phyloP scores from a whole-genome alignment of 441 rosid genomes.

The Macaranga tanarius region DNA sequence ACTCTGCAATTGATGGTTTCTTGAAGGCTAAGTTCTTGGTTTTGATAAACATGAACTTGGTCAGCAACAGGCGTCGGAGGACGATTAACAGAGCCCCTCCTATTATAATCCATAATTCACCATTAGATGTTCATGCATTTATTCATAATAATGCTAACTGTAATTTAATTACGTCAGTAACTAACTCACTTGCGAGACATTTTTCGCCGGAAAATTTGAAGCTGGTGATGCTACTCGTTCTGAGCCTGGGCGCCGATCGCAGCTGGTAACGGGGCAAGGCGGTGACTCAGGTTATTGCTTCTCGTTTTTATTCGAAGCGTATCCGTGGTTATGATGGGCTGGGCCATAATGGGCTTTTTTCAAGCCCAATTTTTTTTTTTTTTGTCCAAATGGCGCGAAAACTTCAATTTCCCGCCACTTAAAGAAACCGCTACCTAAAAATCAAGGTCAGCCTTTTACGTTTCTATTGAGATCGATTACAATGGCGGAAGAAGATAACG shows the following conservation, averaged over 20 bases:
- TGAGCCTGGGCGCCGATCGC: not conserved
- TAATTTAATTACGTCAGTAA: not conserved
- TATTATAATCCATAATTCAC: constrained; percentile 7
- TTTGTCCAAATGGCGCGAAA: not conserved
- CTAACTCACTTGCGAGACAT: constrained; percentile 7
- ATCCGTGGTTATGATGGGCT: too few relatives aligned
- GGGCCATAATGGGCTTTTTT: too few relatives aligned
- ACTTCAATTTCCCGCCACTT: constrained; percentile 7
- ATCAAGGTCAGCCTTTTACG: not conserved
- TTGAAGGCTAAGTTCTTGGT: constrained; percentile 52
- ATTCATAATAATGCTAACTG: not conserved
- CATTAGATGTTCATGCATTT: not conserved
- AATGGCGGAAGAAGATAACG: constrained; percentile 65
- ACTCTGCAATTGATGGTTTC: constrained; percentile 79
- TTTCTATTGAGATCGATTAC: not conserved
- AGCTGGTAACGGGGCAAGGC: too few relatives aligned
- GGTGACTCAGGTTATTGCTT: too few relatives aligned
- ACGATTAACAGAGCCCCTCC: constrained; percentile 73
- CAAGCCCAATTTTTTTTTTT: too few relatives aligned
- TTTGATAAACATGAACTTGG: constrained; percentile 25
- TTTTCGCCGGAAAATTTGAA: not conserved
- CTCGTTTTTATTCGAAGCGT: too few relatives aligned
- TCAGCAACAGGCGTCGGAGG: constrained; percentile 68
- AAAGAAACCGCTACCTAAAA: not conserved
- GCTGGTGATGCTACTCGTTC: not conserved